phyloP scores from a whole-genome alignment of 345 rosid species.

The Gossypium turneri region DNA sequence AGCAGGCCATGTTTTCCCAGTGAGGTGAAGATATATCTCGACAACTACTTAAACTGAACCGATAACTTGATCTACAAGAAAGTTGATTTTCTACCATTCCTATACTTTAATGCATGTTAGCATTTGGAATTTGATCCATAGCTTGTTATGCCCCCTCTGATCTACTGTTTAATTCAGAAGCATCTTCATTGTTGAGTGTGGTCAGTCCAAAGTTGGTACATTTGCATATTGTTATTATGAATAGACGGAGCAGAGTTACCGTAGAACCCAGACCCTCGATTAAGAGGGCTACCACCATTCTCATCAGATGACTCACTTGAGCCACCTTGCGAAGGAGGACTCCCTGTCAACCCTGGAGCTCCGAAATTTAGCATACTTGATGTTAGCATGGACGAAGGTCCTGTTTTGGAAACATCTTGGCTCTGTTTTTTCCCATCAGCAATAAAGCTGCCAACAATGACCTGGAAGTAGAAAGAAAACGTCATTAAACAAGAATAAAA shows the following conservation, averaged over 20 bases:
- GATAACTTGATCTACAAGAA: slow-evolving; percentile 16
- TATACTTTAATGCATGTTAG: slow-evolving; percentile 19
- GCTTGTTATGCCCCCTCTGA: not conserved
- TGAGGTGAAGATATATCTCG: slow-evolving; percentile 1
- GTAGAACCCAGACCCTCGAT: slow-evolving; percentile 37
- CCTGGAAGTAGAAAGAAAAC: slow-evolving; percentile 37
- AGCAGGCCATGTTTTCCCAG: slow-evolving; percentile 4
- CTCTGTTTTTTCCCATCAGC: slow-evolving; percentile 54
- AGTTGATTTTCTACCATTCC: slow-evolving; percentile 12
- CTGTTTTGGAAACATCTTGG: slow-evolving; percentile 41
- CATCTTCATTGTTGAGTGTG: slow-evolving; percentile 46
- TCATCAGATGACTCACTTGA: slow-evolving; percentile 74
- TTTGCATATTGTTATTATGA: slow-evolving; percentile 48
- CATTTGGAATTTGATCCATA: slow-evolving; percentile 8
- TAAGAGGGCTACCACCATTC: slow-evolving; percentile 59
- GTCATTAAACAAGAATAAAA: slow-evolving; percentile 10
- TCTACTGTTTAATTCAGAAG: slow-evolving; percentile 5
- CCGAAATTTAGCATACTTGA: slow-evolving; percentile 61
- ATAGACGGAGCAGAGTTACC: slow-evolving; percentile 37
- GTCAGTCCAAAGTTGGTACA: slow-evolving; percentile 63
- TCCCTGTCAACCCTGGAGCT: slow-evolving; percentile 39
- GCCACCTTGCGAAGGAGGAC: slow-evolving; percentile 65
- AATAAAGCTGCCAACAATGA: slow-evolving; percentile 85
- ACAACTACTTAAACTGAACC: slow-evolving; percentile 2
- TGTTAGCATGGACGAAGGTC: slow-evolving; percentile 42